phyloP scores from a whole-genome alignment of 805 yeast species.

The Sugiyamaella boreocaroliniensis region DNA sequence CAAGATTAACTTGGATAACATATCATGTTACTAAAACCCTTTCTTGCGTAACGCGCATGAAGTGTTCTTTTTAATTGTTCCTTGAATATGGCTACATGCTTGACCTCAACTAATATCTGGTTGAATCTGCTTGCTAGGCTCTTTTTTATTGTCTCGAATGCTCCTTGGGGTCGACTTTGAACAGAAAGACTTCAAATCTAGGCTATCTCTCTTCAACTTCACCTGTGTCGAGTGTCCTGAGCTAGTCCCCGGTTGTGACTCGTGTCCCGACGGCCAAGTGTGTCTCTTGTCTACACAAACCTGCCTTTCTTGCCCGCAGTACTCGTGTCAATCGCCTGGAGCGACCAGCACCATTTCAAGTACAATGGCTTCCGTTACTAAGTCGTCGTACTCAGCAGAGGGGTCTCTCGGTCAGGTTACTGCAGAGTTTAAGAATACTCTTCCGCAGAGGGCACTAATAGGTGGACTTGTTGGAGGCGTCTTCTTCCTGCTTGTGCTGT shows the following conservation, averaged over 20 bases:
- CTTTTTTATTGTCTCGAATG: background rate
- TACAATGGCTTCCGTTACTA: background rate
- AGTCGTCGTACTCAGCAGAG: background rate
- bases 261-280: slow-evolving; percentile 13
- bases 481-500: slow-evolving; percentile 2
- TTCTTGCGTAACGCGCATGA: background rate
- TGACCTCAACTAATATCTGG: background rate
- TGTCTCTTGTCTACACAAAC: slow-evolving; percentile 16
- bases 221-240: slow-evolving; percentile 15
- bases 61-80: background rate
- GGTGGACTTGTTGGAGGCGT: slow-evolving; percentile 16
- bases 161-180: background rate
- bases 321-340: slow-evolving; percentile 9
- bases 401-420: background rate
- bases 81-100: background rate
- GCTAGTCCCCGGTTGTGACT: slow-evolving; percentile 10
- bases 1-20: too few species aligned
- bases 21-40: too few species aligned
- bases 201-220: background rate
- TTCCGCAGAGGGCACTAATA: slow-evolving; percentile 9
- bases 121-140: background rate
- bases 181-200: background rate
- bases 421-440: background rate
- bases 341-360: background rate
- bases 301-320: slow-evolving; percentile 14